phyloP scores from a whole-genome alignment of 495 filamentous ascomycete species.

The Tuber borchii region DNA sequence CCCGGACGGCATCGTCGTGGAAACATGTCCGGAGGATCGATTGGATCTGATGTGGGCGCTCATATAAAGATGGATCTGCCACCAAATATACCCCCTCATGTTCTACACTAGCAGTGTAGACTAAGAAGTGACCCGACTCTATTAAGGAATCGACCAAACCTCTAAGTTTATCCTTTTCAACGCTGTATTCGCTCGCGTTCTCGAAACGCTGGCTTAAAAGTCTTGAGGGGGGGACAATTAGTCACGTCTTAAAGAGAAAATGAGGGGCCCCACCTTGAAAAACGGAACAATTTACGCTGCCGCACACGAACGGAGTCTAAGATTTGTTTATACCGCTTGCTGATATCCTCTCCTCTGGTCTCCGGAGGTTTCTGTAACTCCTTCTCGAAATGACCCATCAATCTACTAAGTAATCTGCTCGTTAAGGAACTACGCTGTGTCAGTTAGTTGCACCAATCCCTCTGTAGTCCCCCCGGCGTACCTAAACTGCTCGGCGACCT shows the following conservation, averaged over 20 bases:
- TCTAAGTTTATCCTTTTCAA: constrained; percentile 60
- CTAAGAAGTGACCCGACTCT: constrained; percentile 77
- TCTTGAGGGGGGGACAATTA: constrained; percentile 42
- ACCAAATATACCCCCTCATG: constrained; percentile 74
- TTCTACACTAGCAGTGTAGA: constrained; percentile 59
- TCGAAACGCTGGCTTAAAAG: constrained; percentile 89
- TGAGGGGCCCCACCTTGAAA: constrained; percentile 35
- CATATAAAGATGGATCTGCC: constrained; percentile 70
- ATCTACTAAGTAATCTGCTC: constrained; percentile 75
- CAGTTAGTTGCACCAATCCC: constrained; percentile 13
- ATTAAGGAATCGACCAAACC: constrained; percentile 76
- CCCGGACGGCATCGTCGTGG: constrained; percentile 61
- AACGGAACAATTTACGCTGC: constrained; percentile 74
- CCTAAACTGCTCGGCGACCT: constrained; percentile 98
- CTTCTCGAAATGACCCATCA: constrained; percentile 84
- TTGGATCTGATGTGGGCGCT: constrained; percentile 70
- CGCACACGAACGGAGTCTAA: constrained; percentile 92
- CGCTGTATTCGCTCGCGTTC: constrained; percentile 89
- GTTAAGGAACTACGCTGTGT: constrained; percentile 62
- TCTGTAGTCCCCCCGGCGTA: constrained; percentile 32
- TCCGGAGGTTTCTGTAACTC: constrained; percentile 77
- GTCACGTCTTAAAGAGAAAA: neutral
- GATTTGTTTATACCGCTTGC: constrained; percentile 90
- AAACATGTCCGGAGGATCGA: constrained; percentile 82
- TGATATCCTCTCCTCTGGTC: constrained; percentile 80